Percentiles rank a stretch among this genome's conserved stretches.
Conservation (phyloP, 2,329 filamentous ascomycete genomes). For the Keithomyces neogunnii region DNA sequence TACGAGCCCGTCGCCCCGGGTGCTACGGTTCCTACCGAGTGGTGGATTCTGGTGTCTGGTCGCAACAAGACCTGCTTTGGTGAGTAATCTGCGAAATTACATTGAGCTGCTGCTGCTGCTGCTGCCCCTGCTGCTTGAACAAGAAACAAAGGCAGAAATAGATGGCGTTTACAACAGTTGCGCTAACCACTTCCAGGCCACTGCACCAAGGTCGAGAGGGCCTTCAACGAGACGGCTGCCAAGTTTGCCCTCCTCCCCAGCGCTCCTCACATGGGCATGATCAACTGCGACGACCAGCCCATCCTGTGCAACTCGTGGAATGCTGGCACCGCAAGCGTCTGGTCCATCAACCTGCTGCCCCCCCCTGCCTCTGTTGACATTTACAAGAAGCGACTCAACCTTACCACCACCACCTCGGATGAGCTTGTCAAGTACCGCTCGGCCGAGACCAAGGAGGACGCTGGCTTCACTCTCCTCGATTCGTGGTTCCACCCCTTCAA, state of each 20-base stretch:
- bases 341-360: slow-evolving; percentile 60
- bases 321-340: slow-evolving; percentile 53
- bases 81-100: slow-evolving; percentile 22
- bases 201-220: slow-evolving; percentile 55
- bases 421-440: slow-evolving; percentile 53
- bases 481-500: slow-evolving; percentile 72
- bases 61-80: slow-evolving; percentile 71
- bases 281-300: slow-evolving; percentile 68
- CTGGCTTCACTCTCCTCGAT: slow-evolving; percentile 41
- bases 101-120: no score
- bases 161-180: background rate
- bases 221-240: slow-evolving; percentile 57
- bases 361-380: slow-evolving; percentile 55
- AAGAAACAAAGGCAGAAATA: no score
- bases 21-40: slow-evolving; percentile 60
- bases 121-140: no score
- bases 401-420: slow-evolving; percentile 57
- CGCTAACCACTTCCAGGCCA: slow-evolving; percentile 37
- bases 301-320: slow-evolving; percentile 71
- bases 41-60: slow-evolving; percentile 67
- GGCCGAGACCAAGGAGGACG: slow-evolving; percentile 43
- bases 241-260: slow-evolving; percentile 54
- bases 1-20: slow-evolving; percentile 51
- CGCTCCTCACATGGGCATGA: slow-evolving; percentile 56
- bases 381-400: slow-evolving; percentile 58